Evolutionary conservation across 257 asterid species (phyloP), one percentile per base, ranked within the genome.

Genomic region (Primulina tabacum): DNA sequence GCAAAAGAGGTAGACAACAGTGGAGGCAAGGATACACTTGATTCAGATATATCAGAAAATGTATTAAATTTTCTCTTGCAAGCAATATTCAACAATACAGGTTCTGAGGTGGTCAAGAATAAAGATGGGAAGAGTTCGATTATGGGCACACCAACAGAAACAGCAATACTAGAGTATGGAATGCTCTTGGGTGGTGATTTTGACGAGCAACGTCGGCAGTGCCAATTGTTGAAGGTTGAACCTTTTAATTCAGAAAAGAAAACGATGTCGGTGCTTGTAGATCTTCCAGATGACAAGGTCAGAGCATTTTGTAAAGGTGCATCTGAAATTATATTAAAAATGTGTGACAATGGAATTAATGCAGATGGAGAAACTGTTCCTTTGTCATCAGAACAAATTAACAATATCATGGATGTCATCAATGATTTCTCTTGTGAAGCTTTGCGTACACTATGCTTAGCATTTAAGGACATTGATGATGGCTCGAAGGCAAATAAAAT

Each of bases 221-320:
- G 87, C 81, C 81, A 88, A 70, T 20, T 88, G 35, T 79, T 91
- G 80, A 88, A 89, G 79, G 88, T 91, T 53, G 98, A 94, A 73
- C 98, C 99, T 20, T 94, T 94, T 75, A 94, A 94, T 79, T 94
- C 99, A 1, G 95, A 85, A 71, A 94, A 79, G 96, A 94, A 94
- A 80, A 86, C 34, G 78, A 94, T 91, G 99, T 89, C 97, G 43
- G 98, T 91, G 75, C 88, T 94, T 68, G 89, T 88, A 68, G 70
- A 83, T 29, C 87, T 91, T 75, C 87, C 89, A 14, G 97, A 83
- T 68, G 96, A 95, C 60, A 86, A 82, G 16, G 73, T 71, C 47
- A 83, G 96, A 72, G 96, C 96, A 21, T 91, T 82, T 52, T 88
- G 96, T 81, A 91, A 94, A 88, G 99, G 99, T 28, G 99, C 98